Conservation (phyloP, 106 monocot genomes). For the Narthecium ossifragum region DNA sequence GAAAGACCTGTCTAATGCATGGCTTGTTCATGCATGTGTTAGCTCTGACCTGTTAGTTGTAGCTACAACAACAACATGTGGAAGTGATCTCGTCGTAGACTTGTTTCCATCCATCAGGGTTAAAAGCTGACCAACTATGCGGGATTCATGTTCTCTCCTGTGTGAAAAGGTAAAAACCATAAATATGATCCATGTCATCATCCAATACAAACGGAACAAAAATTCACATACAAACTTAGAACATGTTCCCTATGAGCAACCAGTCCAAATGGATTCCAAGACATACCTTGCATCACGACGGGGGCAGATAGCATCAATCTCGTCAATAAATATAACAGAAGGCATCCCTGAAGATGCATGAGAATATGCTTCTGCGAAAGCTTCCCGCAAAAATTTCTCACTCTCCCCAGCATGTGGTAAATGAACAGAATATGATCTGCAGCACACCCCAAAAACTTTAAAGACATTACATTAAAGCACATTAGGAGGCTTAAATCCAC, state of each 20-base stretch:
- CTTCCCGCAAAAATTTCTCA: slow-evolving; percentile 67
- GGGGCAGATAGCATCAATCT: slow-evolving; percentile 90
- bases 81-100: slow-evolving; percentile 30
- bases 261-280: neutral
- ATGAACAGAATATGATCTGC: slow-evolving; percentile 69
- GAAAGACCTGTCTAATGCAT: too few relatives aligned
- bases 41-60: slow-evolving; percentile 71
- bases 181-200: neutral
- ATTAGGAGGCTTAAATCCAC: neutral
- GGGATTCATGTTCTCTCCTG: slow-evolving; percentile 82
- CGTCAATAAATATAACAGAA: slow-evolving; percentile 90
- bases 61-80: slow-evolving; percentile 62
- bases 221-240: neutral
- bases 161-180: neutral
- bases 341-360: slow-evolving; percentile 69
- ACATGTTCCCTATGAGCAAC: too few relatives aligned
- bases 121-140: slow-evolving; percentile 79
- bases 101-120: slow-evolving; percentile 88
- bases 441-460: neutral
- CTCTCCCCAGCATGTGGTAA: slow-evolving; percentile 86
- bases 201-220: neutral
- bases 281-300: slow-evolving; percentile 45
- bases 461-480: too few relatives aligned
- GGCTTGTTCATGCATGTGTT: too few relatives aligned
- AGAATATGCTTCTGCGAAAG: slow-evolving; percentile 70